phyloP scores from a whole-genome alignment of 805 yeast genomes.

The Metschnikowia reukaufii region DNA sequence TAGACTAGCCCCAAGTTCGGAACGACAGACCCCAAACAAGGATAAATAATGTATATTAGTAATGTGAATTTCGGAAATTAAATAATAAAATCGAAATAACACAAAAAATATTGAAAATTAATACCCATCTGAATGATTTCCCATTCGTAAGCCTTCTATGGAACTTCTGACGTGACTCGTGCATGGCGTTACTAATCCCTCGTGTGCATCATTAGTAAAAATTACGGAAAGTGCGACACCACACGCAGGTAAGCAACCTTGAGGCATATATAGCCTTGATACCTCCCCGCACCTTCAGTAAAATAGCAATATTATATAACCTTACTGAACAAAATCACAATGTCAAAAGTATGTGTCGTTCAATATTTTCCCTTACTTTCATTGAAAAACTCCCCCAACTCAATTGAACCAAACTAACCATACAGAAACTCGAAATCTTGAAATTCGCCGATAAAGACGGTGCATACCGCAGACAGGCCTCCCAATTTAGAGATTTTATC shows the following conservation, averaged over 20 bases:
- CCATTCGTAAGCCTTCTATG: neutral
- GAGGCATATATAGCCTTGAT: neutral
- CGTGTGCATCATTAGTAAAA: slow-evolving; percentile 4
- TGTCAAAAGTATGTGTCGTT: neutral
- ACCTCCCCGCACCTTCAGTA: neutral
- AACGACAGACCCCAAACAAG: too few species aligned
- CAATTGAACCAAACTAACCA: neutral
- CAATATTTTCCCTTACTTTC: too few species aligned
- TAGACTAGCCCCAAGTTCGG: too few species aligned
- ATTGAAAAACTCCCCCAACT: too few species aligned
- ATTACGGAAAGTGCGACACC: neutral
- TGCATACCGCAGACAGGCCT: slow-evolving; percentile 52
- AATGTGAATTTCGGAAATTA: too few species aligned
- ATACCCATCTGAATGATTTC: too few species aligned
- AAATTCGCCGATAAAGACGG: slow-evolving; percentile 55
- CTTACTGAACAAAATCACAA: neutral
- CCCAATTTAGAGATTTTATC: slow-evolving; percentile 64
- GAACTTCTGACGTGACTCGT: neutral
- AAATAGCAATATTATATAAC: neutral
- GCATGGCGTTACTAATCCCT: neutral
- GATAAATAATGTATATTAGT: too few species aligned
- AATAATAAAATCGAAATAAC: too few species aligned
- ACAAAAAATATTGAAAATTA: too few species aligned
- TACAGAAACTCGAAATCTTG: slow-evolving; percentile 40
- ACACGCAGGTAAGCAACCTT: slow-evolving; percentile 1